Evolutionary conservation across 768 basidiomycete species (phyloP), one percentile per base, ranked within the genome.

Genomic region (Dacryopinax spathularia): DNA sequence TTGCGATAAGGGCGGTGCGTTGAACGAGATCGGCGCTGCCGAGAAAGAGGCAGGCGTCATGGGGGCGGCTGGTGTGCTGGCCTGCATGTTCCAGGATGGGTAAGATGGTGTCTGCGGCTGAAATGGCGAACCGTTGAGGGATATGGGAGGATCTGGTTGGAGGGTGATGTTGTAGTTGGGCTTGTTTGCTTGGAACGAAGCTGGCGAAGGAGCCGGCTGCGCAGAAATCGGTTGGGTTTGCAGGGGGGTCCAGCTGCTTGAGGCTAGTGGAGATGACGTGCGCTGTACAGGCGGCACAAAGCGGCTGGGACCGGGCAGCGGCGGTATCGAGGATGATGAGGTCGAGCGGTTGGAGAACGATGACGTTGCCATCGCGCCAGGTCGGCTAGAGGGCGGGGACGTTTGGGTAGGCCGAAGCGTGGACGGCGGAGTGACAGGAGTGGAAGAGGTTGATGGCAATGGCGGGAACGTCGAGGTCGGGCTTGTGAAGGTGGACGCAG

Each of bases 61-160:
- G n/a, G 73, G 68, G 33, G 66, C 59, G n/a, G 66, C 36, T 15
- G 72, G 66, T 22, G 65, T 66, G 60, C 67, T 41, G 12, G 67
- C 63, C 16, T 69, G 65, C 15, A 83, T 75, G 65, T 82, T 85
- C 70, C 84, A 85, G 67, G 84, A 85, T n/a, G 84, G 84, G 60
- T 74, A 78, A 1, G 67, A 67, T 34, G 25, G 34, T 22, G 59
- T 33, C 22, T 63, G 60, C 25, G n/a, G 18, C 41, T 22, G 65
- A 35, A 36, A 33, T 12, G 35, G 62, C 34, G 63, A 66, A 76
- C 74, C 1, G 77, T 73, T 1, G 74, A 69, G 2, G 76, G 72
- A 1, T 77, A 66, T 7, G 73, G 39, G 9, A 77, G 72, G 34
- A 73, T 74, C 16, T 76, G 73, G 16, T 77, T 79, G 9, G 80